phyloP scores from a whole-genome alignment of 176 grass and related monocot species.

The Zoysia japonica region DNA sequence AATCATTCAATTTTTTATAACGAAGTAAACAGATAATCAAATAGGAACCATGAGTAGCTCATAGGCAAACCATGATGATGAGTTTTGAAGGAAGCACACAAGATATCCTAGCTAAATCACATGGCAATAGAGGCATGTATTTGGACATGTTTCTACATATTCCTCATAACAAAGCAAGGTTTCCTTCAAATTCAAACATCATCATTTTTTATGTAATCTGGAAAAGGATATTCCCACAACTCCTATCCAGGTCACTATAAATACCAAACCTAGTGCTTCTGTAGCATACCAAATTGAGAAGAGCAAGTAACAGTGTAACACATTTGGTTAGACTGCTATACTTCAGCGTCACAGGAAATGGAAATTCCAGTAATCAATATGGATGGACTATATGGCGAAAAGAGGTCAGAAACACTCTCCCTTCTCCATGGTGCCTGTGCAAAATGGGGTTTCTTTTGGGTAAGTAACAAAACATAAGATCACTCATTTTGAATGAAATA shows the following conservation, averaged over 20 bases:
- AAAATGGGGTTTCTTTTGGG: constrained; percentile 73
- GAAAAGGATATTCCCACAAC: constrained; percentile 28
- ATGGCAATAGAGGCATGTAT: constrained; percentile 39
- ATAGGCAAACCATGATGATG: constrained; percentile 44
- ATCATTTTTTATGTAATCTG: constrained; percentile 24
- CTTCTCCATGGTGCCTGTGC: constrained; percentile 69
- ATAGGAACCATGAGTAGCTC: constrained; percentile 13
- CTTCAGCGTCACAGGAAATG: constrained; percentile 39
- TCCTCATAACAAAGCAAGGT: constrained; percentile 33
- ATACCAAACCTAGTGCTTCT: constrained; percentile 36
- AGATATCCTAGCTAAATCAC: constrained; percentile 44
- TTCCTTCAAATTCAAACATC: constrained; percentile 26
- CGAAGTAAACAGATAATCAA: constrained; percentile 31
- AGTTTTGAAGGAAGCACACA: constrained; percentile 37
- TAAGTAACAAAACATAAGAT: constrained; percentile 38
- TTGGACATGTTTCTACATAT: constrained; percentile 46
- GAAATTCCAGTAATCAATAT: constrained; percentile 72
- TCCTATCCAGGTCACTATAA: constrained; percentile 44
- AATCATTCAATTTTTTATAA: constrained; percentile 25
- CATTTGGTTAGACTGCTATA: background rate
- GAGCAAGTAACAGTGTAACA: constrained; percentile 1
- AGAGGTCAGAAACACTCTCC: constrained; percentile 46
- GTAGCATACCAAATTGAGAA: constrained; percentile 38
- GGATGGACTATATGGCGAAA: constrained; percentile 43
- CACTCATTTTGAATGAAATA: constrained; percentile 3